Evolutionary conservation across 1,284 basidiomycete genomes (phyloP).

Genomic region (Rhizopogon parksii): DNA sequence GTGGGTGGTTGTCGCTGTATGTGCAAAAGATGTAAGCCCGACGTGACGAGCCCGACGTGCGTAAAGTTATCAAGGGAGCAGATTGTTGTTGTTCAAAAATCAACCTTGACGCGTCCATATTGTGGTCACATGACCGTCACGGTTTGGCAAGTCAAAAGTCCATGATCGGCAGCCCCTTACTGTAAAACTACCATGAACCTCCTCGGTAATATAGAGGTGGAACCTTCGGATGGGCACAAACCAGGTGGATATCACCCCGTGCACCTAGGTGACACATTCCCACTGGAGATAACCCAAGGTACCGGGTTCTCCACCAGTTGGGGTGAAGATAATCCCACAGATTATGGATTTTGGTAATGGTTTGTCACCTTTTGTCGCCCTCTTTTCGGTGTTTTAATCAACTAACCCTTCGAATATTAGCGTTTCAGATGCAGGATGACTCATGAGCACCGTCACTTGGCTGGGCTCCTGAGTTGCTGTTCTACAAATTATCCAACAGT

Average conservation of each 20-base stretch:
- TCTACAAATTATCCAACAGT: not conserved
- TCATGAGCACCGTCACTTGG: not conserved
- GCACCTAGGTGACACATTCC: not conserved
- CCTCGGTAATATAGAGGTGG: not conserved
- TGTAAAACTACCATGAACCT: not conserved
- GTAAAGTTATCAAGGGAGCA: too few species aligned
- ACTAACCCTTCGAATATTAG: not conserved
- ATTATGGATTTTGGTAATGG: not conserved
- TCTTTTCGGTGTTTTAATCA: not conserved
- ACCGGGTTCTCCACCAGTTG: too few species aligned
- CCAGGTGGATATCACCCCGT: not conserved
- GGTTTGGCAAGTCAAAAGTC: not conserved
- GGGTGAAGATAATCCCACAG: not conserved
- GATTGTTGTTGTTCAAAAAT: constrained; percentile 23
- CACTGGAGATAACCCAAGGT: too few species aligned
- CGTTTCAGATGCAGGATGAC: not conserved
- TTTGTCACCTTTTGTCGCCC: not conserved
- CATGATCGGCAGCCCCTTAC: constrained; percentile 14
- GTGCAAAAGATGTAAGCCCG: constrained; percentile 3
- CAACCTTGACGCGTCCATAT: constrained; percentile 23
- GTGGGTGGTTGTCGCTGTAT: not conserved
- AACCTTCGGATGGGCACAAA: not conserved
- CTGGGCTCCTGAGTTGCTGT: not conserved
- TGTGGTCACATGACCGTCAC: not conserved
- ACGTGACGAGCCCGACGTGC: not conserved